A percentile compares a stretch with the other conserved stretches of the same genome.
Evolutionary conservation across 2,329 filamentous ascomycete species (phyloP).

Genomic region (Aspergillus sp.): DNA sequence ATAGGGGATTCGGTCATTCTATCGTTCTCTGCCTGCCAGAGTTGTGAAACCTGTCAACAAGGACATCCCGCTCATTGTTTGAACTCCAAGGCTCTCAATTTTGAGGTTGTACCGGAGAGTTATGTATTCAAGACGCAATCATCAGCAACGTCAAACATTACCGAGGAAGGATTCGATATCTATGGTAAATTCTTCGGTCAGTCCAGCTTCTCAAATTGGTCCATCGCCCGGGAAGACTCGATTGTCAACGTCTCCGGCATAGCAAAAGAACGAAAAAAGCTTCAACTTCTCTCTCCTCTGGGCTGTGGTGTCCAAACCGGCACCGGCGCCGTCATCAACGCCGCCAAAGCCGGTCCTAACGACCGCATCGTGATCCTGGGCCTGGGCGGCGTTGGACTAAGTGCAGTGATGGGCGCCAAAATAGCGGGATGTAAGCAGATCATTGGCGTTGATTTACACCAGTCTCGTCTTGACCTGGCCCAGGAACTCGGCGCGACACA

Average conservation of each 20-base stretch:
- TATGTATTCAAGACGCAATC: not conserved
- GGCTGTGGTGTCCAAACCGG: conserved; percentile 44
- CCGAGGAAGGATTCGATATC: conserved; percentile 10
- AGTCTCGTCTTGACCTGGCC: conserved; percentile 30
- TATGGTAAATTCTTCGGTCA: conserved; percentile 43
- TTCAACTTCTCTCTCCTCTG: conserved; percentile 39
- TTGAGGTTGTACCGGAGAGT: not conserved
- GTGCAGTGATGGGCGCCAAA: conserved; percentile 43
- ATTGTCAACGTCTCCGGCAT: conserved; percentile 37
- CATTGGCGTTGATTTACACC: conserved; percentile 36
- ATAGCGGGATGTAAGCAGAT: conserved; percentile 33
- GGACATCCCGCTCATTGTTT: conserved; percentile 43
- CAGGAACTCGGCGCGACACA: conserved; percentile 36
- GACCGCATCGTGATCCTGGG: conserved; percentile 38
- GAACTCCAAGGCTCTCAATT: conserved; percentile 42
- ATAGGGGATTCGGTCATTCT: conserved; percentile 42
- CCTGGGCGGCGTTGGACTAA: conserved; percentile 41
- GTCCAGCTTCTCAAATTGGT: conserved; percentile 36
- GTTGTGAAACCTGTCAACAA: conserved; percentile 42
- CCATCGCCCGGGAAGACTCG: conserved; percentile 32
- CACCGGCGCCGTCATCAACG: conserved; percentile 34
- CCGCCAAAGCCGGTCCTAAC: conserved; percentile 25
- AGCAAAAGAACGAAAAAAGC: conserved; percentile 21
- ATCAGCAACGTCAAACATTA: conserved; percentile 2
- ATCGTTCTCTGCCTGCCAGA: conserved; percentile 41